Evolutionary conservation across 2,329 filamentous ascomycete species (phyloP), one percentile per base, ranked within the genome.

Genomic region (Fusarium secorum): DNA sequence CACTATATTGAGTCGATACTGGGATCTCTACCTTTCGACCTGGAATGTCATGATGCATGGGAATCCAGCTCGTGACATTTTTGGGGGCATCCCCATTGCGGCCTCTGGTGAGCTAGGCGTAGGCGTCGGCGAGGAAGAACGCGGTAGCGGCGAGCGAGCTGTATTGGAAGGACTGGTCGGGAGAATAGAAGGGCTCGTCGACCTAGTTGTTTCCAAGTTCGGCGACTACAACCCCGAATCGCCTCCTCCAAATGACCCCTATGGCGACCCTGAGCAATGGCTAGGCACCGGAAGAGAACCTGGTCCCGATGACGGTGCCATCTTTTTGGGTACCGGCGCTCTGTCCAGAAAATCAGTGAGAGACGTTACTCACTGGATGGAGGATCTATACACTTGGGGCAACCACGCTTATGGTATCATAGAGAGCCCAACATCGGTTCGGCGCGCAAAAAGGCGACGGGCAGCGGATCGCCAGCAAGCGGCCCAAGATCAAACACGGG

Each of bases 11-110:
- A 87, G 91, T 55, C 89, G 91, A 41, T 98, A 94, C 80, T 99
- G 96, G 95, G 89, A 91, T 71, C 76, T 86, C 15, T 90, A 87
- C 65, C 76, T 90, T 22, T 86, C 87, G 1, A 90, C 89, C 1
- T 99, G 96, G 96, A 94, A 95, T 73, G 92, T 98, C 17, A 87
- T 97, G 72, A 85, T 99, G 44, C 93, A 95, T 77, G 95, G 94
- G 13, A 98, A 97, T 75, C 96, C 96, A 0, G 90, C 91, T 4
- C 88, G 91, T 2, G 91, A 91, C 69, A 85, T 97, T 9, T 94
- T 94, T 76, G 89, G 91, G 15, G 94, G 93, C 10, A 89, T 97
- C 77, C 97, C 97, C 79, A 85, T 99, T 35, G 93, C 95, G 17
- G 93, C 92, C 11, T 94, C 93, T 36, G 95, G 96, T 22, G 95